These are phyloP conservation scores for Gossypium herbaceum DNA, from an alignment of 345 rosid species.

Conservation along the genomic window DNA sequence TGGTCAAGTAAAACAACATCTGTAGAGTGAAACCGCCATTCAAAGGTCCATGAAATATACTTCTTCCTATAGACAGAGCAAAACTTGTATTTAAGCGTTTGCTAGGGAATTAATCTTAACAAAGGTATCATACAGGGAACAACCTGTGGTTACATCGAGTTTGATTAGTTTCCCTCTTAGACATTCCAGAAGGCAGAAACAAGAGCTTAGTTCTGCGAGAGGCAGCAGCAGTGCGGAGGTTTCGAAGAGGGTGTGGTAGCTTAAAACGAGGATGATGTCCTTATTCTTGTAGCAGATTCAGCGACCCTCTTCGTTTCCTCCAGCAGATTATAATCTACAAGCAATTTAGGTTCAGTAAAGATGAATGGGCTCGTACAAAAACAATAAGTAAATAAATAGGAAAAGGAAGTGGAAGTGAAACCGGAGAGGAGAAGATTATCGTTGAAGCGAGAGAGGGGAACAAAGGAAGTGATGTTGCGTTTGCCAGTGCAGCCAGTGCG, in stretches of 20 bases:
- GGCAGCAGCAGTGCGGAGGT: constrained; percentile 51
- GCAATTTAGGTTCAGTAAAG: not conserved
- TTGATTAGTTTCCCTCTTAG: constrained; percentile 63
- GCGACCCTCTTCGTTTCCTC: constrained; percentile 79
- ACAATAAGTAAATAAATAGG: not conserved
- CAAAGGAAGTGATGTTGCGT: constrained; percentile 42
- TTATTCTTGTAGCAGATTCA: constrained; percentile 64
- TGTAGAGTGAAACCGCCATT: constrained; percentile 80
- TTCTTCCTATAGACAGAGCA: constrained; percentile 38
- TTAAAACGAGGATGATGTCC: constrained; percentile 31
- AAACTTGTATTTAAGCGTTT: not conserved
- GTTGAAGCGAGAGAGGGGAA: constrained; percentile 64
- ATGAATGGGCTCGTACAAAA: not conserved
- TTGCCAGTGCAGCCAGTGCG: constrained; percentile 77
- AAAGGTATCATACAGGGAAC: not conserved
- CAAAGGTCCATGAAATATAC: constrained; percentile 78
- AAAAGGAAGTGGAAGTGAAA: constrained; percentile 2
- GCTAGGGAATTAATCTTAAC: not conserved
- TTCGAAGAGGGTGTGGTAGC: constrained; percentile 34
- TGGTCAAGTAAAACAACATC: constrained; percentile 62
- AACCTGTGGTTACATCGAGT: constrained; percentile 46
- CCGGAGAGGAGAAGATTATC: constrained; percentile 77
- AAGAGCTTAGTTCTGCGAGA: constrained; percentile 54
- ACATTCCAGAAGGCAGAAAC: constrained; percentile 70
- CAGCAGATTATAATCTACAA: constrained; percentile 68